Conservation (phyloP, 768 basidiomycete species). For the Xerocomellus intermedius region DNA sequence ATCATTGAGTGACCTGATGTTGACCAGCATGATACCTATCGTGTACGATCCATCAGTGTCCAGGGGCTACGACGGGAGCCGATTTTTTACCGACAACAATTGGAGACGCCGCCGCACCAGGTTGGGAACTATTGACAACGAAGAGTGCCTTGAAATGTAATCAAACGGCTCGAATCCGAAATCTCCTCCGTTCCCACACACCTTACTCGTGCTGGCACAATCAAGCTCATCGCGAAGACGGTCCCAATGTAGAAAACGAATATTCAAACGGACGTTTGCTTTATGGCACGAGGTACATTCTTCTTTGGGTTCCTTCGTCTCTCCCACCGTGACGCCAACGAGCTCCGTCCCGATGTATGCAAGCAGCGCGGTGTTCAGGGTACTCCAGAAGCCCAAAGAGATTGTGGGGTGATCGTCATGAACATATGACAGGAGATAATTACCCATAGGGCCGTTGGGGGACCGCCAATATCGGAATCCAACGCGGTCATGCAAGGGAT, state of each 20-base stretch:
- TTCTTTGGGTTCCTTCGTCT: constrained; percentile 71
- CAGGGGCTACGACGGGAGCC: constrained; percentile 18
- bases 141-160: constrained; percentile 26
- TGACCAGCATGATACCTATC: constrained; percentile 34
- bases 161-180: background rate
- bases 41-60: background rate
- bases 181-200: constrained; percentile 37
- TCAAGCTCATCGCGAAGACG: constrained; percentile 70
- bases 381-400: constrained; percentile 72
- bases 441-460: constrained; percentile 57
- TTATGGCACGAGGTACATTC: constrained; percentile 71
- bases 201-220: constrained; percentile 57
- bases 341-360: constrained; percentile 76
- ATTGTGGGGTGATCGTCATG: constrained; percentile 48
- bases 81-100: constrained; percentile 55
- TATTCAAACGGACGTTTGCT: constrained; percentile 60
- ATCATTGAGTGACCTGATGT: constrained; percentile 58
- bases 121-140: constrained; percentile 35
- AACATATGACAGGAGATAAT: constrained; percentile 48
- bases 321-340: constrained; percentile 59
- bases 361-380: constrained; percentile 71
- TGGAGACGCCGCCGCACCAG: constrained; percentile 59
- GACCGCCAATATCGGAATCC: constrained; percentile 46
- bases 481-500: constrained; percentile 33
- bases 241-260: constrained; percentile 66